A percentile compares a stretch with the other conserved stretches of the same genome.
Evolutionary conservation across 2,329 filamentous ascomycete species (phyloP).

Genomic region (Ascomycota sp.): DNA sequence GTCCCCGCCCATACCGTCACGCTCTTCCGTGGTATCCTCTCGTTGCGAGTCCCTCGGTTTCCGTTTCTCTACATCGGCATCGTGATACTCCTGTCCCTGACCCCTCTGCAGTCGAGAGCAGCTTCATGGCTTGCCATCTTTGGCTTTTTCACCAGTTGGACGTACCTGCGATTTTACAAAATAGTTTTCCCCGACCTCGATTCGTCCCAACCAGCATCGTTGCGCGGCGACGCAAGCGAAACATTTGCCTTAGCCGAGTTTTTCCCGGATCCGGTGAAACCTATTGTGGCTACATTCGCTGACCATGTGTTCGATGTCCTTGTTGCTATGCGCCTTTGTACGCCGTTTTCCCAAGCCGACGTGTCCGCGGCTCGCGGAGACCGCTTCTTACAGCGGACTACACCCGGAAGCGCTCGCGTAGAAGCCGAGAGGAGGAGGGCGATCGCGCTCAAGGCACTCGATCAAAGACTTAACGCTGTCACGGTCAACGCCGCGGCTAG

Average conservation of each 20-base stretch:
- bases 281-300: slow-evolving; percentile 52
- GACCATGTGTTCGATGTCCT: slow-evolving; percentile 55
- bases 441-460: slow-evolving; percentile 73
- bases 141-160: slow-evolving; percentile 78
- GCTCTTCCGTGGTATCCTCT: slow-evolving; percentile 71
- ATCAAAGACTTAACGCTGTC: slow-evolving; percentile 79
- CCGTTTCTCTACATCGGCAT: slow-evolving; percentile 55
- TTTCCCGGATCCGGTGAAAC: slow-evolving; percentile 72
- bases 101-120: slow-evolving; percentile 42
- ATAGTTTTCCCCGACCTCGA: slow-evolving; percentile 48
- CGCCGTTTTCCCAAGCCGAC: slow-evolving; percentile 67
- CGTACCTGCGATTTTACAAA: slow-evolving; percentile 92
- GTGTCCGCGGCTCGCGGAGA: slow-evolving; percentile 56
- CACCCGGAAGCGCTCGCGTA: slow-evolving; percentile 53
- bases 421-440: slow-evolving; percentile 83
- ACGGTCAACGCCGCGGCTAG: slow-evolving; percentile 26
- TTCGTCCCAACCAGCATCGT: slow-evolving; percentile 34
- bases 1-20: slow-evolving; percentile 94
- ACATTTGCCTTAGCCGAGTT: slow-evolving; percentile 93
- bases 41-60: slow-evolving; percentile 61
- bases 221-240: slow-evolving; percentile 84
- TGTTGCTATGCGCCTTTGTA: slow-evolving; percentile 58
- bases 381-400: slow-evolving; percentile 28
- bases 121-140: slow-evolving; percentile 61
- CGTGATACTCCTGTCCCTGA: slow-evolving; percentile 42